A percentile compares a stretch with the other conserved stretches of the same genome.
phyloP scores from a whole-genome alignment of 179 eudicot genomes.

The Silene coronaria region DNA sequence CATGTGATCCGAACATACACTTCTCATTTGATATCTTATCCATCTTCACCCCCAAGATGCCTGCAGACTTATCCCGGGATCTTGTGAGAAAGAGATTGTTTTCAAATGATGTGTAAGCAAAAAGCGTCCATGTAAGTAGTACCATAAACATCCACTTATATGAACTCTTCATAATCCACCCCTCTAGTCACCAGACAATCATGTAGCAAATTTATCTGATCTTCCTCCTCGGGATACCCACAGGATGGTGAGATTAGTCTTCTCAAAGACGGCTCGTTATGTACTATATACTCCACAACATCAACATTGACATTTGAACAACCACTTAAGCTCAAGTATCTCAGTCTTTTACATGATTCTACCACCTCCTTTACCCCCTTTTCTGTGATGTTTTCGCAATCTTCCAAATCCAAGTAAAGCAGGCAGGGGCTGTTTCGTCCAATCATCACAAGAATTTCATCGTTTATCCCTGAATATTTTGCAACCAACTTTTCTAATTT shows the following conservation, averaged over 20 bases:
- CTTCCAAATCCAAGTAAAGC: constrained; percentile 20
- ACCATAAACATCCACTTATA: not conserved
- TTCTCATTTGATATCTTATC: too few relatives aligned
- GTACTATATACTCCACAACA: constrained; percentile 20
- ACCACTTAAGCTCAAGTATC: constrained; percentile 16
- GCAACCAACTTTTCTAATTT: constrained; percentile 11
- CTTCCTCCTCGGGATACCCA: constrained; percentile 17
- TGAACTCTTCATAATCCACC: constrained; percentile 5
- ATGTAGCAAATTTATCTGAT: constrained; percentile 10
- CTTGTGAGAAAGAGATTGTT: too few relatives aligned
- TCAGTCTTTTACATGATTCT: constrained; percentile 25
- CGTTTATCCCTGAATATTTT: constrained; percentile 11
- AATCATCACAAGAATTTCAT: constrained; percentile 18
- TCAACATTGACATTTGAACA: constrained; percentile 16
- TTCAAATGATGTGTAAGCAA: too few relatives aligned
- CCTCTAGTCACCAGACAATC: constrained; percentile 22
- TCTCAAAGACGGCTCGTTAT: constrained; percentile 17
- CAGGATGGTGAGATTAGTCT: constrained; percentile 16
- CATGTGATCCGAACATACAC: too few relatives aligned
- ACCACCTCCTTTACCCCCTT: constrained; percentile 32
- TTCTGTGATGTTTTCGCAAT: constrained; percentile 20
- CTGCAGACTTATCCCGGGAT: too few relatives aligned
- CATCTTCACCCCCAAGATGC: too few relatives aligned
- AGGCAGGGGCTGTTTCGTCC: constrained; percentile 18
- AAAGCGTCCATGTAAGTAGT: too few relatives aligned